Evolutionary conservation across 805 yeast species (phyloP), one percentile per base, ranked within the genome.

Genomic region (Candida jianshihensis): DNA sequence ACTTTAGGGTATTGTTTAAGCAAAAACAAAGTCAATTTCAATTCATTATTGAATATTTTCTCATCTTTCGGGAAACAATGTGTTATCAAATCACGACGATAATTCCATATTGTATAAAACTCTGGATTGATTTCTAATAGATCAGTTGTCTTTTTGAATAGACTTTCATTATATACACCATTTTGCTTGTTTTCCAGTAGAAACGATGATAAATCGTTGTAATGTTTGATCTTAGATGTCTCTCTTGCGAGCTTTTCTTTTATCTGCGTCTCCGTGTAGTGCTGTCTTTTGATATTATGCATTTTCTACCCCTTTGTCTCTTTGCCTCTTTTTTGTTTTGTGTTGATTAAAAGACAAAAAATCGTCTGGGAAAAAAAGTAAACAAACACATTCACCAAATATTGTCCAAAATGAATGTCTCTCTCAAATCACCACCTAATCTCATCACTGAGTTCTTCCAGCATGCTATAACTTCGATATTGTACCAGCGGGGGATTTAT

Each of bases 401-500:
- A 11, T 9, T 11, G 10, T 7, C 10, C 14, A 24, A 12, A 12
- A 24, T 24, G 16, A 74, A 48, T 53, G 77, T 37, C 6, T 39
- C 61, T 1, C 56, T 64, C 11, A 78, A 78, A 48, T 96, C 96
- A 11, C 82, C 94, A 0, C 19, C 94, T 10, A 75, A 78, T 43
- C 67, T 75, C 0, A 86, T 88, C 1, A 73, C 90, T 1, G 96
- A 87, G 58, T 87, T 84, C 59, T 85, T 89, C 49, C 79, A 85
- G 48, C 85, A 77, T 54, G 74, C 90, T 36, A 78, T 89, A 36
- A 81, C 86, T 53, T 75, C 80, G 33, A 84, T 89, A 19, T 69
- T 90, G 5, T 89, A 81, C 56, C 97, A 90, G 56, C 64, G 97
- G 35, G 95, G 95, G 0, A 78, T 89, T 15, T 89, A 89, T 49